Evolutionary conservation across 805 yeast species (phyloP), one percentile per base, ranked within the genome.

Genomic region (Candida railenensis): DNA sequence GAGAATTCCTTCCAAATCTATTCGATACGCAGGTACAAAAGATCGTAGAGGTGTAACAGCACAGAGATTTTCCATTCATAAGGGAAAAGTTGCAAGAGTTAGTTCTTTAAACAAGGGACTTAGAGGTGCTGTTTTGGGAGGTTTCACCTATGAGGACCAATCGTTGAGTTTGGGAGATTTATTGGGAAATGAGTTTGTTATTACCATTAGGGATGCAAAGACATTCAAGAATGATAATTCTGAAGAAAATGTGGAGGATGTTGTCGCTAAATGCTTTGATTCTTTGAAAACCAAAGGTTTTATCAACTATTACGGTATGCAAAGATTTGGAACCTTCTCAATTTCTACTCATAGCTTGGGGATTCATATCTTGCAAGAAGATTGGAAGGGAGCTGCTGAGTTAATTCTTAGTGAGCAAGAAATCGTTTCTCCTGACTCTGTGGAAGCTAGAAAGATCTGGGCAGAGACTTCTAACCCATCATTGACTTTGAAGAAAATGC

Each of bases 231-330:
- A 25, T 25, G 9, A 25, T 5, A 66, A 63, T 43, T 62, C 64
- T 2, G 56, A 59, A 3, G 62, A 54, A 16, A 52, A 69, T 2
- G 60, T 81, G 19, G 79, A 78, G 36, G 68, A 72, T 12, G 69
- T 74, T 3, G 70, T 89, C 15, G 61, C 64, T 12, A 61, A 69
- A 8, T 77, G 89, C 21, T 73, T 91, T 53, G 60, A 71, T 3
- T 77, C 89, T 0, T 69, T 92, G 44, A 70, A 72, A 43, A 72
- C 71, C 1, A 72, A 77, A 22, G 99, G 99, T 0, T 94, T 89
- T 58, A 85, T 94, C 52, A 94, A 94, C 65, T 94, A 94, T 61
- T 94, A 79, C 63, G 99, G 99, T n/a, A 85, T 94, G 91, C 99
- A 94, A 71, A 75, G 99, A 59, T 94, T 94, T 63, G 99, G 99